phyloP scores from a whole-genome alignment of 179 eudicot species.

The Carnegiea gigantea region DNA sequence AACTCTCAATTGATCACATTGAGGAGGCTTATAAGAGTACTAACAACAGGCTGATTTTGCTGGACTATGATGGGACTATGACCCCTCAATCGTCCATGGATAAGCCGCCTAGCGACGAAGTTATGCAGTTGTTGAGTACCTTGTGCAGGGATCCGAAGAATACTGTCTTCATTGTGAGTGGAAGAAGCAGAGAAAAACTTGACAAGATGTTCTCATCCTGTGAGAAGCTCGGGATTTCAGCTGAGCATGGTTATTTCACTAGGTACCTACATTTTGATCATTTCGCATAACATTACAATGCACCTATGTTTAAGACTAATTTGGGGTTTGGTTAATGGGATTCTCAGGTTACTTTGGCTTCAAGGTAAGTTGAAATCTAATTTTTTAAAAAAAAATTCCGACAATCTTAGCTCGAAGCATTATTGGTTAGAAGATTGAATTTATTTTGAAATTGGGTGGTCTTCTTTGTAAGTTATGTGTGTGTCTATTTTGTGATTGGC shows the following conservation, averaged over 20 bases:
- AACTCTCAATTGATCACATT: conserved; percentile 62
- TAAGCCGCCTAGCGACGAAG: conserved; percentile 54
- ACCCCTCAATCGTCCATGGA: conserved; percentile 54
- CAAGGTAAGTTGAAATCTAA: no score
- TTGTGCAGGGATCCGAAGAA: conserved; percentile 70
- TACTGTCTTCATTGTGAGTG: conserved; percentile 78
- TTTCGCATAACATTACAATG: no score
- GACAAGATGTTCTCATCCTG: conserved; percentile 67
- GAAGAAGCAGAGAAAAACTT: conserved; percentile 58
- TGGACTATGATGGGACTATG: conserved; percentile 89
- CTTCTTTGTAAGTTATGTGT: no score
- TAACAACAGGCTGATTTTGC: conserved; percentile 56
- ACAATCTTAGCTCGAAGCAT: no score
- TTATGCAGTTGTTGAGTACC: conserved; percentile 46
- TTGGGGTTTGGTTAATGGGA: no score
- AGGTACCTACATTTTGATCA: conserved; percentile 37
- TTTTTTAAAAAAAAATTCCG: no score
- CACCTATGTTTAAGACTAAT: no score
- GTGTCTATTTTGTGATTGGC: no score
- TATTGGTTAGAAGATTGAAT: no score
- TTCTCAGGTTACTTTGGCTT: no score
- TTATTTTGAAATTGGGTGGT: no score
- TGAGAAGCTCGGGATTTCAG: conserved; percentile 64
- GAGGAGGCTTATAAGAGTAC: conserved; percentile 50
- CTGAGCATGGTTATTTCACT: conserved; percentile 85